A percentile compares a stretch with the other conserved stretches of the same genome.
Evolutionary conservation across 441 rosid species (phyloP).

Genomic region (Gossypium schwendimanii): DNA sequence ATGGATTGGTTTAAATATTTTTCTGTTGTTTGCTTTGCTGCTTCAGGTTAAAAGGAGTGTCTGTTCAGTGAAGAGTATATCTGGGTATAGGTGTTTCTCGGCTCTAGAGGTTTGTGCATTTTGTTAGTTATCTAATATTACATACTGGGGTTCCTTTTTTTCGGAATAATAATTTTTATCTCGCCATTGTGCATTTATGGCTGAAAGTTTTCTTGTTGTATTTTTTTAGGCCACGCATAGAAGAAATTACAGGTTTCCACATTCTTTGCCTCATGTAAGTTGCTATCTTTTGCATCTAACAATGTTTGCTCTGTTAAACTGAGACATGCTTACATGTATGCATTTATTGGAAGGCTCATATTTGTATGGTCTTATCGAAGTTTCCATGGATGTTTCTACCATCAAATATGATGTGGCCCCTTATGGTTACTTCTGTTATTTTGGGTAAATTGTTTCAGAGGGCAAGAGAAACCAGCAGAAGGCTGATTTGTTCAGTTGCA

Average conservation of each 20-base stretch:
- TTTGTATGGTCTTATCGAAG: background rate
- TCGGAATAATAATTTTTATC: background rate
- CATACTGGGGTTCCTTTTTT: background rate
- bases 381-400: background rate
- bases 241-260: slow-evolving; percentile 31
- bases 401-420: background rate
- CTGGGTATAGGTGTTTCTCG: slow-evolving; percentile 35
- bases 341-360: background rate
- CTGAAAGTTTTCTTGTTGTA: background rate
- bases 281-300: slow-evolving; percentile 6
- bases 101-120: slow-evolving; percentile 46
- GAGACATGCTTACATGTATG: background rate
- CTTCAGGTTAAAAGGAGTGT: slow-evolving; percentile 28
- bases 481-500: slow-evolving; percentile 70
- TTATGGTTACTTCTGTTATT: slow-evolving; percentile 12
- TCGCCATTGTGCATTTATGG: background rate
- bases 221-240: slow-evolving; percentile 32
- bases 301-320: background rate
- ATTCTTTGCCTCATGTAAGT: slow-evolving; percentile 46
- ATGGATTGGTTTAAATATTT: background rate
- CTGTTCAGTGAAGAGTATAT: slow-evolving; percentile 26
- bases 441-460: slow-evolving; percentile 38
- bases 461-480: slow-evolving; percentile 35
- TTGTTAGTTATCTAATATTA: background rate
- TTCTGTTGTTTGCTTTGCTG: slow-evolving; percentile 24